phyloP scores from a whole-genome alignment of 257 asterid species.

The Solanum medicagineum region DNA sequence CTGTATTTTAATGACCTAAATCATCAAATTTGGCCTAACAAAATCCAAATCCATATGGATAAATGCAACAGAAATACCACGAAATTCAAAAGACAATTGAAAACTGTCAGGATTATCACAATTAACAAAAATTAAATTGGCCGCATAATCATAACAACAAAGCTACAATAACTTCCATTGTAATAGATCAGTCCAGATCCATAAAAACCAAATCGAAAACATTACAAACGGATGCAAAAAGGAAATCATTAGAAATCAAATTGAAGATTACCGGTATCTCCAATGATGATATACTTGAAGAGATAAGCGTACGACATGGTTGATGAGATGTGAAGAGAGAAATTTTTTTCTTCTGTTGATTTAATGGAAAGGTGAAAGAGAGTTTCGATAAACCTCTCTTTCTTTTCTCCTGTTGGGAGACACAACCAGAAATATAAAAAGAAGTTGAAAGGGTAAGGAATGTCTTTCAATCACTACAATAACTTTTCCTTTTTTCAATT shows the following conservation, averaged over 20 bases:
- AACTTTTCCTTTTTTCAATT: not conserved
- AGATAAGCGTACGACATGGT: constrained; percentile 55
- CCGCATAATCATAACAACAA: not conserved
- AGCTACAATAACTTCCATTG: not conserved
- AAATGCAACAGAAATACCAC: not conserved
- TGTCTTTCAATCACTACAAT: not conserved
- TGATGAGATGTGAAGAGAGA: not conserved
- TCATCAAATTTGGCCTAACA: not conserved
- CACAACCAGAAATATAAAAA: not conserved
- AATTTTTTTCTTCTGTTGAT: not conserved
- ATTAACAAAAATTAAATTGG: not conserved
- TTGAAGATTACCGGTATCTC: constrained; percentile 39
- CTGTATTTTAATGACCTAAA: not conserved
- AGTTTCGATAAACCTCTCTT: not conserved
- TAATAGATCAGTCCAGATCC: not conserved
- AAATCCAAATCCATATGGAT: not conserved
- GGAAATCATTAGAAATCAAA: not conserved
- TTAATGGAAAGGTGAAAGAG: not conserved
- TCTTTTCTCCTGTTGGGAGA: not conserved
- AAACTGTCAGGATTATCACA: not conserved
- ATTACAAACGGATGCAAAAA: not conserved
- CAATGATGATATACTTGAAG: constrained; percentile 66
- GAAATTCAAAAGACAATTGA: not conserved
- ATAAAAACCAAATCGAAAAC: not conserved
- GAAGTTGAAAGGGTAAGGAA: not conserved